Evolutionary conservation across 2,329 filamentous ascomycete species (phyloP).

Genomic region (Onygenales sp.): DNA sequence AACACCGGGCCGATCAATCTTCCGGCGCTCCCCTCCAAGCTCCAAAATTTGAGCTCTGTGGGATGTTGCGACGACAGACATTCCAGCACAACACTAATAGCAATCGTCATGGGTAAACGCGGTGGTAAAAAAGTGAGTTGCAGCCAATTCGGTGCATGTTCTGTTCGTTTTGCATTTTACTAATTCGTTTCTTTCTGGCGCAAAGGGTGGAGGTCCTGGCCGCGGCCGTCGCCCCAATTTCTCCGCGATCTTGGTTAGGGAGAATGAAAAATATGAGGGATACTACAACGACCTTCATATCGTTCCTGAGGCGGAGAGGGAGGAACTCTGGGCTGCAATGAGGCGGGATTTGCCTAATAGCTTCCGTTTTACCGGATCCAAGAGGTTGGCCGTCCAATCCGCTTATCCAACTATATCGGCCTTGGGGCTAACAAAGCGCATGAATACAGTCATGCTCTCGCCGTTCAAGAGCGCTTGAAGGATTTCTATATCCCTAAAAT

Average conservation of each 20-base stretch:
- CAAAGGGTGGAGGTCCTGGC: constrained; percentile 36
- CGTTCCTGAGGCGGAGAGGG: constrained; percentile 66
- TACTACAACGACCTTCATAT: constrained; percentile 77
- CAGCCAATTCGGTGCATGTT: neutral
- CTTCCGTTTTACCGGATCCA: constrained; percentile 93
- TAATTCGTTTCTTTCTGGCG: constrained; percentile 11
- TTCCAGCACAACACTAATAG: constrained; percentile 1
- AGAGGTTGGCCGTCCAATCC: constrained; percentile 49
- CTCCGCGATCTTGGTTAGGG: constrained; percentile 59
- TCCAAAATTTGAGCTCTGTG: neutral
- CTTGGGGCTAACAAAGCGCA: neutral
- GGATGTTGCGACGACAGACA: neutral
- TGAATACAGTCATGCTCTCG: constrained; percentile 65
- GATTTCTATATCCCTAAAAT: constrained; percentile 87
- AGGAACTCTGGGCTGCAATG: constrained; percentile 75
- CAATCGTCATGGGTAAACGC: constrained; percentile 19
- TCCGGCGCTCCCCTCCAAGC: constrained; percentile 1
- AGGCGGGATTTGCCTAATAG: constrained; percentile 86
- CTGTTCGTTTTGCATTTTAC: neutral
- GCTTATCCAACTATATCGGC: neutral
- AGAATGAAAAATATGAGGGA: constrained; percentile 73
- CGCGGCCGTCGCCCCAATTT: constrained; percentile 32
- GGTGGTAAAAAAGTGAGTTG: constrained; percentile 20
- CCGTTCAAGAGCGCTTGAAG: constrained; percentile 80
- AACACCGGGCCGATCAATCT: neutral